Evolutionary conservation across 805 yeast species (phyloP).

Genomic region (Metschnikowia chrysomelidarum): DNA sequence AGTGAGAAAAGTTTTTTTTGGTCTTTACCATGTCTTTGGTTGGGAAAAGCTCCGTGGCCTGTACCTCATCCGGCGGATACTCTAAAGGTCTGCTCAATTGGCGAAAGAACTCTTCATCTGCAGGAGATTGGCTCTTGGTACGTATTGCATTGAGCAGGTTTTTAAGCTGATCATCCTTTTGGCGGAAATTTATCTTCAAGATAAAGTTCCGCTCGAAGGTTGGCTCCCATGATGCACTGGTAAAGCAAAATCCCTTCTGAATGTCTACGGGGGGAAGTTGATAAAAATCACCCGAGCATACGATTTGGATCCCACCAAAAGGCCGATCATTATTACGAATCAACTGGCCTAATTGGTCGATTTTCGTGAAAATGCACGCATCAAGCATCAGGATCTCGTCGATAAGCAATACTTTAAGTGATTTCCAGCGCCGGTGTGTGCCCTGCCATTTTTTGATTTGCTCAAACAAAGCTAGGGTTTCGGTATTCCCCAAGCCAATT

Average conservation of each 20-base stretch:
- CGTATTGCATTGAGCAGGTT: slow-evolving; percentile 80
- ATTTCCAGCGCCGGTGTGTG: slow-evolving; percentile 54
- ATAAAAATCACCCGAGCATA: slow-evolving; percentile 78
- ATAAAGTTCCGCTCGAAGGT: slow-evolving; percentile 33
- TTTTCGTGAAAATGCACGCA: slow-evolving; percentile 61
- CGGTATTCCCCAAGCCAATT: slow-evolving; percentile 67
- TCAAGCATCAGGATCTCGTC: slow-evolving; percentile 85
- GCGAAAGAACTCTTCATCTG: slow-evolving; percentile 48
- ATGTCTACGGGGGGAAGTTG: slow-evolving; percentile 74
- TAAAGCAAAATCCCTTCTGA: slow-evolving; percentile 56
- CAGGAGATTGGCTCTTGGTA: slow-evolving; percentile 58
- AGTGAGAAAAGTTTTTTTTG: too few relatives aligned
- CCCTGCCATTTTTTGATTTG: slow-evolving; percentile 54
- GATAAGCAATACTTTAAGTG: slow-evolving; percentile 57
- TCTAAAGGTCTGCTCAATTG: slow-evolving; percentile 54
- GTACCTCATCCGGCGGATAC: slow-evolving; percentile 70
- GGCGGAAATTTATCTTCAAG: slow-evolving; percentile 46
- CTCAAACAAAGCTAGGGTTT: slow-evolving; percentile 42
- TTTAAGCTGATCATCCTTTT: slow-evolving; percentile 75
- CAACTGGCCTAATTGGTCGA: slow-evolving; percentile 56
- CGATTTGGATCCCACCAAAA: slow-evolving; percentile 78
- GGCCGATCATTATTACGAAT: slow-evolving; percentile 48
- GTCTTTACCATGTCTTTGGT: slow-evolving; percentile 79
- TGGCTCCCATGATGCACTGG: slow-evolving; percentile 58
- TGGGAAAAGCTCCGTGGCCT: slow-evolving; percentile 87